phyloP scores from a whole-genome alignment of 2,329 filamentous ascomycete genomes.

The Phoma sp. region DNA sequence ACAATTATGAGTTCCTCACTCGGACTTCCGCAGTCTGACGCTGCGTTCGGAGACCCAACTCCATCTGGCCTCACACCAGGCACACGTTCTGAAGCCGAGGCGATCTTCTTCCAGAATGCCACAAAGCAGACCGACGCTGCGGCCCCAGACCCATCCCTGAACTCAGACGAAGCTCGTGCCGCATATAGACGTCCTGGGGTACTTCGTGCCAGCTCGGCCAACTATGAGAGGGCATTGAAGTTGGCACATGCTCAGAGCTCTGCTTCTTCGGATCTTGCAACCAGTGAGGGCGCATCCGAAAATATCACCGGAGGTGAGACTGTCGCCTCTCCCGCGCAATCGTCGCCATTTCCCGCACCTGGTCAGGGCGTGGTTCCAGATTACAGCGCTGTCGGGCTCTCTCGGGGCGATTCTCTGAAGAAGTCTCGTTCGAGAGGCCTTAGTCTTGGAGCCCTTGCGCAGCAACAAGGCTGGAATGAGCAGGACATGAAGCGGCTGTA shows the following conservation, averaged over 20 bases:
- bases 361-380: conserved; percentile 45
- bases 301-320: conserved; percentile 16
- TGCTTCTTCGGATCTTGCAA: conserved; percentile 32
- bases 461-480: conserved; percentile 43
- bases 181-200: conserved; percentile 36
- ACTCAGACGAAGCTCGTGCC: conserved; percentile 31
- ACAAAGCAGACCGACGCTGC: conserved; percentile 44
- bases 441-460: conserved; percentile 37
- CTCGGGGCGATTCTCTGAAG: conserved; percentile 35
- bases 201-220: conserved; percentile 35
- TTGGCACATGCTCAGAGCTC: conserved; percentile 28
- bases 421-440: conserved; percentile 38
- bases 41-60: conserved; percentile 30
- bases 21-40: conserved; percentile 28
- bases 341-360: conserved; percentile 33
- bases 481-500: conserved; percentile 44
- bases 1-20: conserved; percentile 20
- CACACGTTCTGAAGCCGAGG: conserved; percentile 45
- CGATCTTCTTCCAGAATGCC: conserved; percentile 40
- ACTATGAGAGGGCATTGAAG: conserved; percentile 40
- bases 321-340: conserved; percentile 25
- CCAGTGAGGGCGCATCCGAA: conserved; percentile 19
- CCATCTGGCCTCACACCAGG: conserved; percentile 45
- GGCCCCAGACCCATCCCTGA: conserved; percentile 35
- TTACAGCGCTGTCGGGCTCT: conserved; percentile 30